Evolutionary conservation across 2,329 filamentous ascomycete genomes (phyloP).

Genomic region (Beauveria asiatica): DNA sequence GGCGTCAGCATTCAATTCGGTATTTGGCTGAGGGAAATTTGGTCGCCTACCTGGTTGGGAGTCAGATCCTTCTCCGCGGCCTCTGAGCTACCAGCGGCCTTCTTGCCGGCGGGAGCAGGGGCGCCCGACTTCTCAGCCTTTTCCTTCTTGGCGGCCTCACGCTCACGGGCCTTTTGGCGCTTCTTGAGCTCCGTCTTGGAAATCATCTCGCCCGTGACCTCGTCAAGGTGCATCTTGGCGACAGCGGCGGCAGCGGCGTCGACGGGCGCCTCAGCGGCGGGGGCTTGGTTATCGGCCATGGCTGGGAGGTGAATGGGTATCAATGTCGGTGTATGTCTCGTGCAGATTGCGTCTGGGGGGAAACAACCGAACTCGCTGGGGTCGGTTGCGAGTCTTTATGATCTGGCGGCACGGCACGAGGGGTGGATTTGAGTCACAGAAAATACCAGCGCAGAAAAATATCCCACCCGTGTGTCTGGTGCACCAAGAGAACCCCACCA

Average conservation of each 20-base stretch:
- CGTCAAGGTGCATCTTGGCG: slow-evolving; percentile 76
- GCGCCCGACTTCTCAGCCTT: slow-evolving; percentile 72
- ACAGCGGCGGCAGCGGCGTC: slow-evolving; percentile 47
- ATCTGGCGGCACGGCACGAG: not conserved
- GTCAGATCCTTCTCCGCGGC: slow-evolving; percentile 47
- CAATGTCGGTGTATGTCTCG: not conserved
- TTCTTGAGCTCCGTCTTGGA: slow-evolving; percentile 92
- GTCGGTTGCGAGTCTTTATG: not conserved
- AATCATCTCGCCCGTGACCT: slow-evolving; percentile 80
- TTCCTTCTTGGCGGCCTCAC: slow-evolving; percentile 80
- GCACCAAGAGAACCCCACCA: slow-evolving; percentile 2
- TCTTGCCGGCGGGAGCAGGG: slow-evolving; percentile 45
- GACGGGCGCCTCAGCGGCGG: slow-evolving; percentile 26
- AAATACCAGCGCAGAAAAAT: slow-evolving; percentile 6
- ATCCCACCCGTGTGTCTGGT: not conserved
- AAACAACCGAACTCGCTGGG: not conserved
- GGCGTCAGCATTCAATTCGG: not conserved
- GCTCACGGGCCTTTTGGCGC: slow-evolving; percentile 82
- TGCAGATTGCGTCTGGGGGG: not conserved
- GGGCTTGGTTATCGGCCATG: slow-evolving; percentile 26
- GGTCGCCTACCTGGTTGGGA: slow-evolving; percentile 38
- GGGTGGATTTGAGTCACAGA: slow-evolving; percentile 10
- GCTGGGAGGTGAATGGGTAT: slow-evolving; percentile 13
- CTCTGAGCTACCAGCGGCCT: slow-evolving; percentile 45
- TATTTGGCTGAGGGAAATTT: too few relatives aligned